These are phyloP conservation scores for Zasmidium angulare DNA, from an alignment of 2,329 filamentous ascomycete species.

Conservation along the genomic window DNA sequence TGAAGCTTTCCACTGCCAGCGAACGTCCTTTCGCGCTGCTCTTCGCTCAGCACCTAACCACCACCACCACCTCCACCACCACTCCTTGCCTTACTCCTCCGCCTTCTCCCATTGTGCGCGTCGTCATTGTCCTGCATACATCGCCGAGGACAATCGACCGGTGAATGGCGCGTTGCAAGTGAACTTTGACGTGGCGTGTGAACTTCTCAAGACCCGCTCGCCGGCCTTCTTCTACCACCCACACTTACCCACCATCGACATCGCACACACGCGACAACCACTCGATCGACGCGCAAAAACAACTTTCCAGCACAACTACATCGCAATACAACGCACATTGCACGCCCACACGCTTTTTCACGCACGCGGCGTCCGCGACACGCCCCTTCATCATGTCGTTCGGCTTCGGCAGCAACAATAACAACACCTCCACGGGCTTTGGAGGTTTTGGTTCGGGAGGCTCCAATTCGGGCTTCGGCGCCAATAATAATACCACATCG, in stretches of 20 bases:
- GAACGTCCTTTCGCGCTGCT: neutral
- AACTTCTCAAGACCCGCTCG: neutral
- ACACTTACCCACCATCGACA: neutral
- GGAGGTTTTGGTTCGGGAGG: neutral
- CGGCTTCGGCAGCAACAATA: slow-evolving; percentile 17
- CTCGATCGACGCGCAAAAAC: neutral
- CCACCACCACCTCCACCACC: neutral
- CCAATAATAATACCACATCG: slow-evolving; percentile 21
- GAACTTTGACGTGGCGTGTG: neutral
- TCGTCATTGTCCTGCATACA: neutral
- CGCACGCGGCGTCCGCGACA: neutral
- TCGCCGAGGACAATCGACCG: neutral
- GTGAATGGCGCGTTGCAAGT: neutral
- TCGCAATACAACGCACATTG: slow-evolving; percentile 7
- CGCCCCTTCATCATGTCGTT: slow-evolving; percentile 20
- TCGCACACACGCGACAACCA: neutral
- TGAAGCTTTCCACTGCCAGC: neutral
- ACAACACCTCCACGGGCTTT: neutral
- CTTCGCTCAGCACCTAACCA: neutral
- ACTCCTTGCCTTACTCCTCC: neutral
- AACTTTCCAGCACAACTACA: neutral
- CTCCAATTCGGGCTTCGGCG: slow-evolving; percentile 7
- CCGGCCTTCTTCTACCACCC: neutral
- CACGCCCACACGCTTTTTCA: slow-evolving; percentile 10
- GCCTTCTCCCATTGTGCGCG: neutral